Evolutionary conservation across 441 rosid genomes (phyloP), one percentile per base, ranked within the genome.

Genomic region (Aleurites moluccanus): DNA sequence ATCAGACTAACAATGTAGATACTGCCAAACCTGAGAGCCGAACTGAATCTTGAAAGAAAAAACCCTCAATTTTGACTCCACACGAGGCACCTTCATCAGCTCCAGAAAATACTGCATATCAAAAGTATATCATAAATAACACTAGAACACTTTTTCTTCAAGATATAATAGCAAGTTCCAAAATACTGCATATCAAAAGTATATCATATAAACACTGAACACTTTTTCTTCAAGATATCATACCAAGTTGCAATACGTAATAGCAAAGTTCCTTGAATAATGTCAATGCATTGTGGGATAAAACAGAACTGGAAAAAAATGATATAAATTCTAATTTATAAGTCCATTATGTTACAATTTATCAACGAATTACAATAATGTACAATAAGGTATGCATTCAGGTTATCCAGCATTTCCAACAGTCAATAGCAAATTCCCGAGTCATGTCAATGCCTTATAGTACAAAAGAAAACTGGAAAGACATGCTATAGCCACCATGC

Each of bases 71-170:
- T 96, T 96, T 42, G 97, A 94, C 86, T 93, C 99, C 47, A 93
- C 98, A 45, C 99, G 90, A 59, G 99, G 98, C 85, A 96, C 98
- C 85, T 93, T 96, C 98, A 96, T 96, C 75, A 80, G 90, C 92
- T 92, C 98, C 86, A 96, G 73, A 83, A 96, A 92, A 79, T 77
- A 96, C 99, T 96, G 92, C 67, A 83, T 68, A 70, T 64, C 14
- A 73, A 75, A 70, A 65, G 57, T 21, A 40, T 27, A 73, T 10
- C 71, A 23, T 64, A 64, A 16, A 71, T 47, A 56, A 49, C 13
- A 10, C 5, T 44, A n/a, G 18, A 52, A 11, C 44, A 38, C 15
- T 60, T 11, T 25, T 44, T 59, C 60, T 75, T 44, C 44, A 28
- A 25, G 8, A 44, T 1, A 64, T 50, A 64, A 23, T 69, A 45